Evolutionary conservation across 108 stramenopile genomes (phyloP), one percentile per base, ranked within the genome.

Genomic region (Cylindrotheca closterium): DNA sequence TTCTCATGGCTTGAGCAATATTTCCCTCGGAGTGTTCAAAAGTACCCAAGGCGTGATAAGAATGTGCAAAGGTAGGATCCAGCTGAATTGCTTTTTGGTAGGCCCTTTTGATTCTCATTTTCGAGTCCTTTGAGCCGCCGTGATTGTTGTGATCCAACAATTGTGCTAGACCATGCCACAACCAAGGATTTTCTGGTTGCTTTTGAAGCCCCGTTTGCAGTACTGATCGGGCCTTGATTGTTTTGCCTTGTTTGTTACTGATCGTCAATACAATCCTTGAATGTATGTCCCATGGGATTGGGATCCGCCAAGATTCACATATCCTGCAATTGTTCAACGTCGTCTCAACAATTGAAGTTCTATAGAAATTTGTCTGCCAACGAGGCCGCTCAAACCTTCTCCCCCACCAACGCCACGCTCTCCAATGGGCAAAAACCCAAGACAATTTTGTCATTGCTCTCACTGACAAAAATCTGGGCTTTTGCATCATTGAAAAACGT

Each of bases 1-100:
- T 76, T 30, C 79, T 68, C 67, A 81, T 77, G 51, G 91, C 88
- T 24, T 46, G 56, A 1, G 82, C 81, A 51, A 92, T 82, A 27
- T 81, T 82, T 23, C 88, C 91, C 33, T 79, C 32, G 27, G 78
- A 69, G 52, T 87, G 84, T 54, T 89, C 86, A 48, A 85, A 61
- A 8, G 79, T 77, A 26, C 82, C 87, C 42, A 84, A 59, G 3
- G 91, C 88, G 67, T 92, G 91, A 67, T 92, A 89, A 1, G 88
- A 71, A 57, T 89, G 83, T 4, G 91, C 79, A 50, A 87, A 78
- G 5, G 73, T 46, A 0, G 86, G 82, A 59, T 89, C 79, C 10
- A 45, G 57, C 46, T 68, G 55, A 34, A 88, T 92, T 4, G 91
- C 86, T 26, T 63, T 48, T 48, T 65, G 61, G 67, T 58, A 89